These are phyloP conservation scores for Sporothrix brunneoviolacea DNA, from an alignment of 2,329 filamentous ascomycete species.

Conservation along the genomic window DNA sequence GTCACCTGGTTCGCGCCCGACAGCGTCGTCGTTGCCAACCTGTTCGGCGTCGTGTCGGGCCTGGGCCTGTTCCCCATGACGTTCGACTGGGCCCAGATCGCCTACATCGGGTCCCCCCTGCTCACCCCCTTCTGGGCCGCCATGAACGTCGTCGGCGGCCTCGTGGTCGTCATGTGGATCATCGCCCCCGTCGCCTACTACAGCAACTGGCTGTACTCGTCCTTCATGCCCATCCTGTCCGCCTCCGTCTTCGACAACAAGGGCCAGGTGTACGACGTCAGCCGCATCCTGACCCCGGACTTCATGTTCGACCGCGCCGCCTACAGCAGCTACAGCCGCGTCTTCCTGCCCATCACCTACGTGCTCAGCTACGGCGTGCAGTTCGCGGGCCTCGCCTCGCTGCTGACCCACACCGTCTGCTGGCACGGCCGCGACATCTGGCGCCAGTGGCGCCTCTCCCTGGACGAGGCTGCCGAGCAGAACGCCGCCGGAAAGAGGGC, in stretches of 20 bases:
- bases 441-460: slow-evolving; percentile 65
- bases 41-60: slow-evolving; percentile 81
- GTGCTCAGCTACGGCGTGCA: slow-evolving; percentile 81
- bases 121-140: slow-evolving; percentile 83
- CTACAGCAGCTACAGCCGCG: slow-evolving; percentile 73
- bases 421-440: slow-evolving; percentile 82
- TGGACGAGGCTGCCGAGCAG: slow-evolving; percentile 47
- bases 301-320: slow-evolving; percentile 72
- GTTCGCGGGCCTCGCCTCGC: slow-evolving; percentile 72
- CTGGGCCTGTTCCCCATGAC: slow-evolving; percentile 78
- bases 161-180: slow-evolving; percentile 81
- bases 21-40: slow-evolving; percentile 77
- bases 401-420: slow-evolving; percentile 73
- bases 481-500: not conserved
- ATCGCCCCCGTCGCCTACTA: slow-evolving; percentile 76
- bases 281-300: slow-evolving; percentile 67
- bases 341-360: slow-evolving; percentile 82
- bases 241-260: slow-evolving; percentile 80
- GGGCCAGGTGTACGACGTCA: slow-evolving; percentile 73
- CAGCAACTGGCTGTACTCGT: slow-evolving; percentile 69
- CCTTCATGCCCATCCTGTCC: slow-evolving; percentile 82
- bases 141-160: slow-evolving; percentile 73
- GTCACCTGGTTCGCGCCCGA: slow-evolving; percentile 84
- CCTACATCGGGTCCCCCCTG: slow-evolving; percentile 77
- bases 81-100: slow-evolving; percentile 88